Evolutionary conservation across 768 basidiomycete species (phyloP).

Genomic region (Phylloporus rhodoxanthus): DNA sequence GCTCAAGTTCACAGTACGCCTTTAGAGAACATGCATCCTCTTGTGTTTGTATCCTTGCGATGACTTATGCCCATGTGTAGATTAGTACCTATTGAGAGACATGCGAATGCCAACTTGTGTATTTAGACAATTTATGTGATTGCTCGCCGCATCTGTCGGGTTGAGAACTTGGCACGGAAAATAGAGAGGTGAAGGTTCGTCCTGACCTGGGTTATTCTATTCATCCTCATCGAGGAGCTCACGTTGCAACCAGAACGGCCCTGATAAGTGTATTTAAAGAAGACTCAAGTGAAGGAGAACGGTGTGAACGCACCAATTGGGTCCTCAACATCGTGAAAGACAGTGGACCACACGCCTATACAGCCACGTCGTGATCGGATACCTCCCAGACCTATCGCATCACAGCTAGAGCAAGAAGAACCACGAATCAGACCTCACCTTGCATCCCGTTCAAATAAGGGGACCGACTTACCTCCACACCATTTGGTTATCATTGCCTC

Average conservation of each 20-base stretch:
- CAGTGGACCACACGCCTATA: conserved; percentile 49
- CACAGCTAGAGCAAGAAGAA: conserved; percentile 37
- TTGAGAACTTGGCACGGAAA: neutral
- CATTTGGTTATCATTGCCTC: conserved; percentile 46
- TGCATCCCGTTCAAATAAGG: neutral
- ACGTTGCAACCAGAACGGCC: conserved; percentile 28
- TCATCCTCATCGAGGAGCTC: conserved; percentile 23
- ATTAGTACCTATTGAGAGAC: neutral
- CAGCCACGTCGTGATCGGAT: conserved; percentile 55
- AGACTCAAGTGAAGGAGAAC: neutral
- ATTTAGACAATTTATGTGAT: neutral
- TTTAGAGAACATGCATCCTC: conserved; percentile 6
- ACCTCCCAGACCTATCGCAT: conserved; percentile 57
- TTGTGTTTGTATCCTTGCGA: neutral
- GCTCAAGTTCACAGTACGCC: conserved; percentile 40
- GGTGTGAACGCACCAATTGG: conserved; percentile 37
- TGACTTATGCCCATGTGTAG: conserved; percentile 1
- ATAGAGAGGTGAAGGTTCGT: neutral
- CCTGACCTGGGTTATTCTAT: neutral
- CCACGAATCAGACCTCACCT: neutral
- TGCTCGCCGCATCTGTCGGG: neutral
- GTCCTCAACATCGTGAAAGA: conserved; percentile 41
- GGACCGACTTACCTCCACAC: conserved; percentile 48
- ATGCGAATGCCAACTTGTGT: neutral
- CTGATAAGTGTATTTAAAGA: conserved; percentile 6